These are phyloP conservation scores for Saksenaea oblongispora DNA, from an alignment of 371 early-diverging fungal species.

Conservation along the genomic window DNA sequence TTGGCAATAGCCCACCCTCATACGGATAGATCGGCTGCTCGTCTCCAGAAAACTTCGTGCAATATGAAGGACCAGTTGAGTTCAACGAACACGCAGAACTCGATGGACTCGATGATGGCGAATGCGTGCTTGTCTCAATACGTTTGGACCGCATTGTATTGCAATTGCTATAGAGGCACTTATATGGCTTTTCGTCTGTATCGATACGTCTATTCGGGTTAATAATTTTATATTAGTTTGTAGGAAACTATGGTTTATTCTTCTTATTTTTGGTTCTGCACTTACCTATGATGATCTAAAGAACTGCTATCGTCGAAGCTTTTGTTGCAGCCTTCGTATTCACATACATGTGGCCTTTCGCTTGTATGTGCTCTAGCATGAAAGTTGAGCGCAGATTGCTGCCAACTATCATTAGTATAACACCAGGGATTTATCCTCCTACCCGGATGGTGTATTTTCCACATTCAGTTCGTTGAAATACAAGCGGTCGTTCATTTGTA, in stretches of 20 bases:
- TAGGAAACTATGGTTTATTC: not conserved
- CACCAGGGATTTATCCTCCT: not conserved
- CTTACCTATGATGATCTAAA: slow-evolving; percentile 46
- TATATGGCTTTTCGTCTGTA: slow-evolving; percentile 66
- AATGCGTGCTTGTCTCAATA: not conserved
- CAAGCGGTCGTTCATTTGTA: slow-evolving; percentile 73
- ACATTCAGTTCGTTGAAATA: slow-evolving; percentile 65
- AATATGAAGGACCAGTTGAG: too few species aligned
- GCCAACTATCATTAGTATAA: slow-evolving; percentile 11
- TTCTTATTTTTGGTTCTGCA: not conserved
- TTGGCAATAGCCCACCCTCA: too few species aligned
- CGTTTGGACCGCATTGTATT: not conserved
- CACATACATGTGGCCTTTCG: slow-evolving; percentile 76
- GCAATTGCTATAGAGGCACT: slow-evolving; percentile 48
- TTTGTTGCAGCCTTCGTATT: slow-evolving; percentile 59
- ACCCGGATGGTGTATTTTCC: slow-evolving; percentile 77
- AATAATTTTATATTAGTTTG: not conserved
- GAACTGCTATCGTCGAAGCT: slow-evolving; percentile 69
- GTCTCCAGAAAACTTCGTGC: too few species aligned
- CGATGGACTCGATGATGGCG: not conserved
- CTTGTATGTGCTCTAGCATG: slow-evolving; percentile 80
- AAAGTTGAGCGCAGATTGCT: slow-evolving; percentile 77
- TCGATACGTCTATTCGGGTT: slow-evolving; percentile 48
- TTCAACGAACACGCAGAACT: too few species aligned
- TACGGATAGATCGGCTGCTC: too few species aligned